These are phyloP conservation scores for Leptographium procerum DNA, from an alignment of 2,329 filamentous ascomycete genomes.

Conservation along the genomic window DNA sequence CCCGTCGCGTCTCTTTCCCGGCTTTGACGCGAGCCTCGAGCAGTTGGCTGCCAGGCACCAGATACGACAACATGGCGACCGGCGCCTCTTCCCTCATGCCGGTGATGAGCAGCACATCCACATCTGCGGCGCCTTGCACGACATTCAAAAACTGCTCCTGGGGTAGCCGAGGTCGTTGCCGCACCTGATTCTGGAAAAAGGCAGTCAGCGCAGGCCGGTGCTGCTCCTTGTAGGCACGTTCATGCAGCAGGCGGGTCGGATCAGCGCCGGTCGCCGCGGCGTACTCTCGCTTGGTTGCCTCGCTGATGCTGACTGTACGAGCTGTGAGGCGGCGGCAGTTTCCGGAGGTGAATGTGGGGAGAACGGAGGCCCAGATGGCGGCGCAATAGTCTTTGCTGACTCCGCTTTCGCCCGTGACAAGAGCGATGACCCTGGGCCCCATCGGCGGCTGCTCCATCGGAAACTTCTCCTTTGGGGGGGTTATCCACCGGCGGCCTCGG, in stretches of 20 bases:
- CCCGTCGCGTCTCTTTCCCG: constrained; percentile 15
- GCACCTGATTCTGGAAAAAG: constrained; percentile 38
- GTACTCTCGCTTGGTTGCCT: constrained; percentile 45
- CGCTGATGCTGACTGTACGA: constrained; percentile 43
- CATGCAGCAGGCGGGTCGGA: constrained; percentile 31
- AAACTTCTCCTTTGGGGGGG: too few species aligned
- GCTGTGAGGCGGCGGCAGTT: constrained; percentile 20
- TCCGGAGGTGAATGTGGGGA: constrained; percentile 16
- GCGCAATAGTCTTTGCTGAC: constrained; percentile 53
- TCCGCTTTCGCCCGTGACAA: constrained; percentile 43
- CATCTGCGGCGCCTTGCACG: constrained; percentile 23
- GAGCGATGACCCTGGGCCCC: constrained; percentile 31
- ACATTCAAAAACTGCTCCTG: constrained; percentile 39
- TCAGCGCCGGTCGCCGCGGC: constrained; percentile 36
- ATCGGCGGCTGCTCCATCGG: too few species aligned
- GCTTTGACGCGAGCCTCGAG: constrained; percentile 41
- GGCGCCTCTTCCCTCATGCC: constrained; percentile 52
- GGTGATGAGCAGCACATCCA: constrained; percentile 43
- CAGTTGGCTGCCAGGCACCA: constrained; percentile 39
- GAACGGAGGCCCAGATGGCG: constrained; percentile 33
- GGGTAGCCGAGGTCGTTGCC: constrained; percentile 30
- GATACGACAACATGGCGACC: constrained; percentile 38
- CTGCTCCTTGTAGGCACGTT: constrained; percentile 51
- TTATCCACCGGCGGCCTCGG: constrained; percentile 11
- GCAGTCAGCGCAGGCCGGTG: constrained; percentile 39